phyloP scores from a whole-genome alignment of 208 protist genomes.

The Leishmania amazonensis region DNA sequence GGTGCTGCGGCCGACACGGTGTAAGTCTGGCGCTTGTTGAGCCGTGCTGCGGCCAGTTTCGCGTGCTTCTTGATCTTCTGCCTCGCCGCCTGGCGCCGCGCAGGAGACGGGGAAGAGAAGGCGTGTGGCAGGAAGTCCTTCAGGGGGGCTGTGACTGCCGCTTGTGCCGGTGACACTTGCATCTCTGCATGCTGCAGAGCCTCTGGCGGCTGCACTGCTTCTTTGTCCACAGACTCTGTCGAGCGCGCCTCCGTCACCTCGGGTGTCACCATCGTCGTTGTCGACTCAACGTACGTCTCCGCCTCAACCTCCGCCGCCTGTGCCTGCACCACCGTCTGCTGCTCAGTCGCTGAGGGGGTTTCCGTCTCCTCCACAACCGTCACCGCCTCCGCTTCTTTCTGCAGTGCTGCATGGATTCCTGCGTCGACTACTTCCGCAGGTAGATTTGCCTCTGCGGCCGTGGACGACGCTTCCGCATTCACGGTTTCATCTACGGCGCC shows the following conservation, averaged over 20 bases:
- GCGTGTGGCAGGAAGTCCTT: background rate
- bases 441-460: conserved; percentile 15
- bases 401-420: conserved; percentile 4
- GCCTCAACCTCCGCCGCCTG: background rate
- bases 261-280: background rate
- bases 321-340: conserved; percentile 7
- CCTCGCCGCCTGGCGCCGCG: conserved; percentile 34
- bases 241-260: background rate
- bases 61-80: conserved; percentile 49
- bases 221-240: background rate
- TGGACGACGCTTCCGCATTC: background rate
- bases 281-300: background rate
- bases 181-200: background rate
- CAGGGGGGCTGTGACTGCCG: background rate
- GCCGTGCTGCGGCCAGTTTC: conserved; percentile 37
- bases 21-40: background rate
- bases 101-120: conserved; percentile 5
- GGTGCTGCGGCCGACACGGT: background rate
- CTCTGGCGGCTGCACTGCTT: conserved; percentile 2
- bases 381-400: conserved; percentile 17
- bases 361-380: conserved; percentile 20
- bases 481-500: background rate
- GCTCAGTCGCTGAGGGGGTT: conserved; percentile 6
- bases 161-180: background rate
- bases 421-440: conserved; percentile 10